These are phyloP conservation scores for Massospora cicadina DNA, from an alignment of 371 early-diverging fungal genomes.

Conservation along the genomic window DNA sequence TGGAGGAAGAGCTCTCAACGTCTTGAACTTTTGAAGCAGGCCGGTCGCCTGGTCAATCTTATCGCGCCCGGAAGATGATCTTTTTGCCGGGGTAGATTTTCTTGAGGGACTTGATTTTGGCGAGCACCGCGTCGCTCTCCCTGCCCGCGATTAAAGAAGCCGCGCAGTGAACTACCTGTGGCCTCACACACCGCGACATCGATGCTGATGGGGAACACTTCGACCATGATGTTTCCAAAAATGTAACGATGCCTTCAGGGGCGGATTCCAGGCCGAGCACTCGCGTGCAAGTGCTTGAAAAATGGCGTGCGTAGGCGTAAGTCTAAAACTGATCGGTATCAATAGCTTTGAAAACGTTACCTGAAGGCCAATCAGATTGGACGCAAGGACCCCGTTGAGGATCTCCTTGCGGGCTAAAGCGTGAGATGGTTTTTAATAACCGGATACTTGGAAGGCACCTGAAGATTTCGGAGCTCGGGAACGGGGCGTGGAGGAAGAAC, in stretches of 20 bases:
- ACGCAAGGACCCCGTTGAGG: conserved; percentile 79
- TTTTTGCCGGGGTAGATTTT: conserved; percentile 84
- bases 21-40: conserved; percentile 88
- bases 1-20: conserved; percentile 84
- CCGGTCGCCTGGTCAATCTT: conserved; percentile 97
- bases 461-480: conserved; percentile 87
- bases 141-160: not conserved
- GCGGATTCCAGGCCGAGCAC: conserved; percentile 76
- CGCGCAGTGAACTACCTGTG: conserved; percentile 14
- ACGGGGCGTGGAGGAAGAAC: conserved; percentile 95
- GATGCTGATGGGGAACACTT: conserved; percentile 95
- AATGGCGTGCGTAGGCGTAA: conserved; percentile 90
- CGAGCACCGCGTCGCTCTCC: not conserved
- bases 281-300: conserved; percentile 79
- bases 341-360: conserved; percentile 17
- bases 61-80: conserved; percentile 93
- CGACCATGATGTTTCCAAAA: conserved; percentile 51
- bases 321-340: conserved; percentile 27
- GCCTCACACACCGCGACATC: conserved; percentile 41
- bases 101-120: conserved; percentile 54
- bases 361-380: conserved; percentile 88
- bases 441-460: conserved; percentile 75
- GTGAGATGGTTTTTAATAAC: conserved; percentile 7
- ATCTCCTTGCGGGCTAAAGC: conserved; percentile 67
- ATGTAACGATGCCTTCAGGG: conserved; percentile 62